A percentile compares a stretch with the other conserved stretches of the same genome.
Conservation (phyloP, 164 flowering plant species). For the Buxus sempervirens region DNA sequence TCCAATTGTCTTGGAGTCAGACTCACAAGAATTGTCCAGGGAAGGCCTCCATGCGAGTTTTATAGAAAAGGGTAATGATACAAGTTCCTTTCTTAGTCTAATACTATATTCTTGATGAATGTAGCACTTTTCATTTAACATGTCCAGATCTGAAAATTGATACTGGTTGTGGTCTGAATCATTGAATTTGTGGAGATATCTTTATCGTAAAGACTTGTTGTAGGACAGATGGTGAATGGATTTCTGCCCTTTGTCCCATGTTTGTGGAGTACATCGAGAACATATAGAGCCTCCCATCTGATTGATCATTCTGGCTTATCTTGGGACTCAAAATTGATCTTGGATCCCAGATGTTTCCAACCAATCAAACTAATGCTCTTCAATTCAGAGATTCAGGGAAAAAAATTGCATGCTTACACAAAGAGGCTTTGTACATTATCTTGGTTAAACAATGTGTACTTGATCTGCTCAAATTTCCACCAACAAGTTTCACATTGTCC, state of each 20-base stretch:
- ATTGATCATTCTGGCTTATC: no score
- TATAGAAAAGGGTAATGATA: slow-evolving; percentile 47
- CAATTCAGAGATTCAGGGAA: no score
- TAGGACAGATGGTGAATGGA: neutral
- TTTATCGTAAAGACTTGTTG: neutral
- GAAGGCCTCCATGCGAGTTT: slow-evolving; percentile 28
- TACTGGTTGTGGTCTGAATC: slow-evolving; percentile 14
- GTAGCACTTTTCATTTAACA: slow-evolving; percentile 16
- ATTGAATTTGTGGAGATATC: neutral
- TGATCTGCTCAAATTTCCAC: neutral
- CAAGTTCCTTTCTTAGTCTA: slow-evolving; percentile 16
- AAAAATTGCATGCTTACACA: no score
- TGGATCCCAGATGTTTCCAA: no score
- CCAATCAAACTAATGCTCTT: no score
- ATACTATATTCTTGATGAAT: slow-evolving; percentile 8
- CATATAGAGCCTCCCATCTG: no score
- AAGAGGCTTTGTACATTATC: neutral
- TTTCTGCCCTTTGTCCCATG: no score
- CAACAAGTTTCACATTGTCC: no score
- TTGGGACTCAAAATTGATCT: no score
- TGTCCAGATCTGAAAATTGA: neutral
- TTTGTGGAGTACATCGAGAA: no score
- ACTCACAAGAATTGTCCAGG: slow-evolving; percentile 32
- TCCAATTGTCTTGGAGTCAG: slow-evolving; percentile 49
- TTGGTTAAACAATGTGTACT: neutral